A percentile compares a stretch with the other conserved stretches of the same genome.
phyloP scores from a whole-genome alignment of 257 asterid genomes.

The Solanum lignicaule region DNA sequence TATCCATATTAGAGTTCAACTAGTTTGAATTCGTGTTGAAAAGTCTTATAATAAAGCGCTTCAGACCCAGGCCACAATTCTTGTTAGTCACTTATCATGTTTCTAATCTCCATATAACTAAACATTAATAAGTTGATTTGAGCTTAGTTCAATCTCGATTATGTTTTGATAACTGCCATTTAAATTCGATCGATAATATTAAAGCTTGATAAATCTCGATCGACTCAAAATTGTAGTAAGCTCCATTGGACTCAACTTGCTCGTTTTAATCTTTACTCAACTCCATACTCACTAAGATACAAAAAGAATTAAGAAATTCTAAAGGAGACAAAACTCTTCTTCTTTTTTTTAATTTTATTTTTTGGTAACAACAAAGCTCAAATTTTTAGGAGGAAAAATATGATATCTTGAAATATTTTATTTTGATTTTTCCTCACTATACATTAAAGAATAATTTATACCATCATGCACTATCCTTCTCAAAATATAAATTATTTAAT shows the following conservation, averaged over 20 bases:
- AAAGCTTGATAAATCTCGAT: background rate
- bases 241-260: background rate
- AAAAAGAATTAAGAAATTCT: too few species aligned
- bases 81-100: too few species aligned
- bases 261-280: background rate
- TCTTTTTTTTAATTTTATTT: background rate
- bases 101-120: too few species aligned
- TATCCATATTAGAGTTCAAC: too few species aligned
- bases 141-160: background rate
- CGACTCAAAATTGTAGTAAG: background rate
- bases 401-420: background rate
- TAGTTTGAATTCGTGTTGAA: too few species aligned
- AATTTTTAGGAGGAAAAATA: background rate
- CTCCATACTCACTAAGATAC: background rate
- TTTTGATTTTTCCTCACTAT: background rate
- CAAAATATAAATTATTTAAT: too few species aligned
- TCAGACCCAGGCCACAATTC: rapidly evolving
- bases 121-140: too few species aligned
- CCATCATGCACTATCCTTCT: background rate
- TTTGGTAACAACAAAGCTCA: background rate
- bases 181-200: too few species aligned
- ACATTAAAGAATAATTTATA: background rate
- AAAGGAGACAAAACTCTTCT: background rate
- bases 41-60: too few species aligned
- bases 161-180: too few species aligned